Conservation (phyloP, 305 asterid genomes). For the Rubia tinctorum region DNA sequence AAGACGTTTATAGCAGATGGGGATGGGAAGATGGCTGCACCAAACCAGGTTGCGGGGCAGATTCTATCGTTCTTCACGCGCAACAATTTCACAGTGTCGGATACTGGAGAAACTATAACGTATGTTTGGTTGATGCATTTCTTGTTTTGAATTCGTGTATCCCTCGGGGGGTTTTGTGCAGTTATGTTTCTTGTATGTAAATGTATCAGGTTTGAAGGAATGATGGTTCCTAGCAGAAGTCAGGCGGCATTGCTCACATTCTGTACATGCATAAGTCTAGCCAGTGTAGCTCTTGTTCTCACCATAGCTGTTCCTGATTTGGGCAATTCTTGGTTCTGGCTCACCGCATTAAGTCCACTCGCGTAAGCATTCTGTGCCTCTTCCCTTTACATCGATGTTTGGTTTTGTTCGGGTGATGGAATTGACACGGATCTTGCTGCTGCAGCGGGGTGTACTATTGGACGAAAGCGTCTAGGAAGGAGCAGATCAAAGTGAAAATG, state of each 20-base stretch:
- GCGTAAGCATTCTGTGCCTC: constrained; percentile 53
- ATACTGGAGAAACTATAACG: constrained; percentile 89
- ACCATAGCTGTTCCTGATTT: constrained; percentile 85
- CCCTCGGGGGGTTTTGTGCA: neutral
- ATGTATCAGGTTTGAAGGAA: constrained; percentile 68
- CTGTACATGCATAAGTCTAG: constrained; percentile 94
- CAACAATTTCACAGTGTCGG: constrained; percentile 67
- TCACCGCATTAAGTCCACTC: constrained; percentile 69
- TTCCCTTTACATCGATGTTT: neutral
- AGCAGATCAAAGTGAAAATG: constrained; percentile 87
- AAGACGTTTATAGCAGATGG: constrained; percentile 71
- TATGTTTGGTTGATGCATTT: constrained; percentile 22
- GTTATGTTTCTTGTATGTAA: neutral
- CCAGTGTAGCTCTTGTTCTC: constrained; percentile 89
- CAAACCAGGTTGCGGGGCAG: constrained; percentile 83
- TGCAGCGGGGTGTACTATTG: constrained; percentile 86
- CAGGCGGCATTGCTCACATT: constrained; percentile 91
- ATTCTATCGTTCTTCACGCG: constrained; percentile 88
- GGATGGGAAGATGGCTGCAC: constrained; percentile 49
- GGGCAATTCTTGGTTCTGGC: constrained; percentile 88
- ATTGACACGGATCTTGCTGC: constrained; percentile 6
- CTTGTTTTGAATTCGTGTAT: neutral
- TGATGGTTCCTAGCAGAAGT: constrained; percentile 91
- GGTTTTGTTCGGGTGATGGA: neutral
- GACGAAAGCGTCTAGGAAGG: constrained; percentile 90